phyloP scores from a whole-genome alignment of 805 yeast species.

The Kurtzmaniella cleridarum region DNA sequence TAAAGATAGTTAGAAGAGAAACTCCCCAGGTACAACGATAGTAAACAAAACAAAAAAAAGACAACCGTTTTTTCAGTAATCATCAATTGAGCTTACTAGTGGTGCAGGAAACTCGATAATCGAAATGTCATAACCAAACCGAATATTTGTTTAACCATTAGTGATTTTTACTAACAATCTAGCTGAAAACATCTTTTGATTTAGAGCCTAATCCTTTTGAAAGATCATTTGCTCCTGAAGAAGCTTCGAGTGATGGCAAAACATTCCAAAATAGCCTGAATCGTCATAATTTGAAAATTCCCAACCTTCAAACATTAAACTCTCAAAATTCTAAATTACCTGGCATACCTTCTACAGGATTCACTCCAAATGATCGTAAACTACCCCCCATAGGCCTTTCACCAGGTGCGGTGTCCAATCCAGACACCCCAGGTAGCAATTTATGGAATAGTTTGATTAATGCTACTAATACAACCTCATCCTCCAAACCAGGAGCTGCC shows the following conservation, averaged over 20 bases:
- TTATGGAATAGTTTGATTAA: conserved; percentile 45
- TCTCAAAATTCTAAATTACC: conserved; percentile 17
- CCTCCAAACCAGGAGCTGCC: conserved; percentile 1
- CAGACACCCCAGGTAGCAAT: conserved; percentile 48
- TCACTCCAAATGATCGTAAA: conserved; percentile 57
- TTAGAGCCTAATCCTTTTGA: conserved; percentile 95
- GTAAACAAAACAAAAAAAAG: too few relatives aligned
- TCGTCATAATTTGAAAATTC: conserved; percentile 28
- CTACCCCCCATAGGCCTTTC: conserved; percentile 49
- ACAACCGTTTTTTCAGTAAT: too few relatives aligned
- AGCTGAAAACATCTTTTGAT: conserved; percentile 51
- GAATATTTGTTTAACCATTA: too few relatives aligned
- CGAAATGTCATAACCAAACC: too few relatives aligned
- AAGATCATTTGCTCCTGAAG: conserved; percentile 79
- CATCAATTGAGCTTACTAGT: too few relatives aligned
- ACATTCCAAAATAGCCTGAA: conserved; percentile 16
- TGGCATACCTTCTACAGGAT: conserved; percentile 42
- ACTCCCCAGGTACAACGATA: too few relatives aligned
- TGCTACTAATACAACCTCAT: conserved; percentile 25
- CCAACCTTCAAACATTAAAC: conserved; percentile 24
- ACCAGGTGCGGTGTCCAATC: conserved; percentile 39
- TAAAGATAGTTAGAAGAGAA: too few relatives aligned
- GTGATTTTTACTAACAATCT: conserved; percentile 3
- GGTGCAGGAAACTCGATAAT: too few relatives aligned
- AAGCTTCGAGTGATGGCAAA: conserved; percentile 9